These are phyloP conservation scores for Begonia masoniana DNA, from an alignment of 306 rosid genomes.

Conservation along the genomic window DNA sequence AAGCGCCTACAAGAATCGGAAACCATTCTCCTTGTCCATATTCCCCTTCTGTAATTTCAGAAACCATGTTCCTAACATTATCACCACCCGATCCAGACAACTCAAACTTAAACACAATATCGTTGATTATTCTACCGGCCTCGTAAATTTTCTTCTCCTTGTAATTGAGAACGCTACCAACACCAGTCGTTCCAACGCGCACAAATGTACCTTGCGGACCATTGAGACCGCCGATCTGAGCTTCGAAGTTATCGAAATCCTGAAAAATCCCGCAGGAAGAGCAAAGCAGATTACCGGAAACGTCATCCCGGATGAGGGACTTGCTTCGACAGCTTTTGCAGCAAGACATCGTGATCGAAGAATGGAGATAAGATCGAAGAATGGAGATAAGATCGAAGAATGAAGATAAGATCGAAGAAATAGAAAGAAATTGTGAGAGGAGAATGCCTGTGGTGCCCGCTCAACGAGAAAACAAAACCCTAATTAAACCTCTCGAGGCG, in stretches of 20 bases:
- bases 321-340: constrained; percentile 27
- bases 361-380: not conserved
- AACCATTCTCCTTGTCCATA: constrained; percentile 64
- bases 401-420: not conserved
- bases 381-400: not conserved
- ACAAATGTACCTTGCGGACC: constrained; percentile 52
- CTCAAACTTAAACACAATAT: constrained; percentile 27
- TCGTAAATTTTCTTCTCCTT: constrained; percentile 27
- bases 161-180: constrained; percentile 29
- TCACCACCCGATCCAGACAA: constrained; percentile 14
- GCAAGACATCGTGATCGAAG: constrained; percentile 5
- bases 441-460: too few relatives aligned
- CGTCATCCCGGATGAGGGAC: constrained; percentile 32
- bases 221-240: constrained; percentile 32
- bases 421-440: too few relatives aligned
- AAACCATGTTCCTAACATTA: constrained; percentile 32
- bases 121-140: constrained; percentile 35
- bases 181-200: constrained; percentile 38
- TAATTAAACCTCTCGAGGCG: too few relatives aligned
- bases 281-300: constrained; percentile 22
- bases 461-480: too few relatives aligned
- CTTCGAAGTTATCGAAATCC: constrained; percentile 35
- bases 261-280: constrained; percentile 37
- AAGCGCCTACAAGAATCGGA: constrained; percentile 47
- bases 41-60: constrained; percentile 45